Base-by-base conservation (phyloP, 495 filamentous ascomycete species). In the Halenospora varia region DNA sequence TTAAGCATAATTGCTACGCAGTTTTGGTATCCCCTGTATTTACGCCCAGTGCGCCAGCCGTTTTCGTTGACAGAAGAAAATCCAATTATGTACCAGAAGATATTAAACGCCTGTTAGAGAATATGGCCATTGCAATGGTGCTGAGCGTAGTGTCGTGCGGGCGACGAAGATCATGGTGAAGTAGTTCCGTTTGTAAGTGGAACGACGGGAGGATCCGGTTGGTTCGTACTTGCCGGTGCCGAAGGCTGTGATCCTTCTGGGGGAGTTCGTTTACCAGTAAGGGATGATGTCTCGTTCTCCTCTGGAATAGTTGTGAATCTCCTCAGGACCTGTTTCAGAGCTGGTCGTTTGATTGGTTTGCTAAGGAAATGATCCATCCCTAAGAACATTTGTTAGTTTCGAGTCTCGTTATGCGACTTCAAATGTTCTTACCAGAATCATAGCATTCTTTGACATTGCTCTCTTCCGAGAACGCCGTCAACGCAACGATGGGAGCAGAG, bases 401-500 rank as follows among this genome's bases (percentile, higher is more conserved):
- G 72, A 73, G 24, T 75, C 75, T 44, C 71, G 51, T 59, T 70
- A 72, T 18, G 20, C 17, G 17, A 55, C 9, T 26, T 35, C 2
- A 13, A 46, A 13, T 4, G 29, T 13, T 20, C 48, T 50, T 48
- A 62, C 56, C 86, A 0, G 80, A 85, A 53, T 88, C 84, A 74
- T 88, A 85, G 63, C 88, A 94, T 58, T 92, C 86, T 66, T 87
- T 88, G 56, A 94, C 84, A 64, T 96, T 96, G 70, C 82, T 87
- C 64, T 94, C 91, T 65, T 96, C 92, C 11, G 89, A 82, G 68
- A 96, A 96, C 0, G 92, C 92, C 23, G 90, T 94, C 42, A 97
- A 71, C 2, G 92, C 92, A 10, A 97, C 91, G 61, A 97, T 97
- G 6, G 92, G 92, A 3, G 88, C 88, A 19, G 81, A 84, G 67